Conservation (phyloP, 2,329 filamentous ascomycete species). For the Exophiala calicioides region DNA sequence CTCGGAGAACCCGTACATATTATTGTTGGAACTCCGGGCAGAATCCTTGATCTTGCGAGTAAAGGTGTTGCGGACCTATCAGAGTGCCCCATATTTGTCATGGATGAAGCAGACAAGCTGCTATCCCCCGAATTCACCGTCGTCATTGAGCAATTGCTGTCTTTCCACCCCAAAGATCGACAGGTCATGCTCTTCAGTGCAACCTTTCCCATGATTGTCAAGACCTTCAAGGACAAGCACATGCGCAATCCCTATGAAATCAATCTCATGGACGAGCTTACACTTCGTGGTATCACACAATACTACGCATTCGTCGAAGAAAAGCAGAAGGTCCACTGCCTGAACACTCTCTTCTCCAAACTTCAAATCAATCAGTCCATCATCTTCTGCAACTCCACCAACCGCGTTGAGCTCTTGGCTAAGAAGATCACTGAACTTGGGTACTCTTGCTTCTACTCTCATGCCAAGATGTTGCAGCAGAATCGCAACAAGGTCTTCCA, state of each 20-base stretch:
- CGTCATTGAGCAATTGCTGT: conserved; percentile 91
- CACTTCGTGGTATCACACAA: conserved; percentile 94
- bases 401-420: conserved; percentile 92
- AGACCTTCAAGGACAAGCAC: conserved; percentile 97
- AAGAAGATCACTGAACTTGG: conserved; percentile 99
- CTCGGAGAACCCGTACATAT: conserved; percentile 94
- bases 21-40: conserved; percentile 92
- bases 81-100: conserved; percentile 96
- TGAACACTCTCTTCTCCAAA: conserved; percentile 98
- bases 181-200: conserved; percentile 99
- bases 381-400: conserved; percentile 99
- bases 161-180: conserved; percentile 93
- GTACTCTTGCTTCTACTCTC: conserved; percentile 99
- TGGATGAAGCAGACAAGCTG: conserved; percentile 99
- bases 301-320: conserved; percentile 99
- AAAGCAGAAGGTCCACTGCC: conserved; percentile 97
- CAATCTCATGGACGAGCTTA: conserved; percentile 99
- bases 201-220: conserved; percentile 95
- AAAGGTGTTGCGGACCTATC: conserved; percentile 96
- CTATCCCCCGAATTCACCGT: conserved; percentile 95
- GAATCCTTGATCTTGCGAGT: conserved; percentile 92
- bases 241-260: conserved; percentile 97
- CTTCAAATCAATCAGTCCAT: conserved; percentile 99
- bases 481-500: conserved; percentile 98
- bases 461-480: conserved; percentile 96